Base-by-base conservation (phyloP, 441 rosid species). In the Rhodomyrtus psidioides region DNA sequence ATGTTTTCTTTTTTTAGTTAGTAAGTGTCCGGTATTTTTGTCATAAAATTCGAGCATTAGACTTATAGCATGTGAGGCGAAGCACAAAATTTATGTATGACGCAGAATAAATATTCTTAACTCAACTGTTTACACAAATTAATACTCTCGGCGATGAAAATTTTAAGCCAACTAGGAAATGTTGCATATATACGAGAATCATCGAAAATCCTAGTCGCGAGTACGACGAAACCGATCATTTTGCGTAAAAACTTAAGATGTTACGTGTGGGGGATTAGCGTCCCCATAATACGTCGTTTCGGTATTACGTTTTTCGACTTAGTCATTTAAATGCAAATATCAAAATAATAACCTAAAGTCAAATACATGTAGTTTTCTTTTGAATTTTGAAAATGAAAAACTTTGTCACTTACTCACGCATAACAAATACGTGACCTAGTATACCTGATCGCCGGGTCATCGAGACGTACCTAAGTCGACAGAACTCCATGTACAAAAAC, bases 341-440 rank as follows among this genome's bases (percentile, higher is more conserved):
- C 79, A 2, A 9, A 39, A 34, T 5, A 21, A 34, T 65, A 21
- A 65, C 76, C 76, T 65, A 4, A 16, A 5, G 4, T 17, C 13
- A 5, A 3, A 0, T 21, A 62, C 7, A 8, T 62, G 7, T 30
- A 17, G 1, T 21, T 34, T 65, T 65, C 76, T 65, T 5, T 6
- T 0, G 4, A 34, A 42, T 10, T 65, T 34, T 34, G 39, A 34
- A 65, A 21, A 65, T 34, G 46, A 34, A 12, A 19, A 19, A 9
- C 15, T 19, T 1, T 0, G 8, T 34, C 8, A 10, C 49, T n/a
- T 19, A 9, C 9, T 7, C 4, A 10, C 4, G 9, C 2, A 1
- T 23, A 19, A 21, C 46, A 5, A 21, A 10, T 49, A 49, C 13
- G 51, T 49, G 13, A 49, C 51, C 13, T 10, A 10, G 51, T 46